phyloP scores from a whole-genome alignment of 345 rosid species.

The Hypericum perforatum region DNA sequence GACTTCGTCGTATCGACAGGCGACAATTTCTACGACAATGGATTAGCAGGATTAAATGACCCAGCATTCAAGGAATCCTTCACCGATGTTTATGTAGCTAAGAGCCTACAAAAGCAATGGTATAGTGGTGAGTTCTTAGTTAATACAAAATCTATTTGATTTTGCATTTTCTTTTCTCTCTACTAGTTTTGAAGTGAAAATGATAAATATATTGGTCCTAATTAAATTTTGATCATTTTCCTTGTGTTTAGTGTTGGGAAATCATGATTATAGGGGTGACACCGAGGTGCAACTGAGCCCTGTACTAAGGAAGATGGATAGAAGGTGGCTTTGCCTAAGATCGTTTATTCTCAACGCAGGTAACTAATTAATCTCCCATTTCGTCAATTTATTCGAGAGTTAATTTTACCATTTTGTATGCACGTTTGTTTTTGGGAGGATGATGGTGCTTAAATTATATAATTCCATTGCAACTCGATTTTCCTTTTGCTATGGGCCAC shows the following conservation, averaged over 20 bases:
- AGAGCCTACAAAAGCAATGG: constrained; percentile 75
- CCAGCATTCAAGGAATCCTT: constrained; percentile 55
- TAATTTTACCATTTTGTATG: neutral
- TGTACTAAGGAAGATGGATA: constrained; percentile 10
- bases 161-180: no score
- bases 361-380: neutral
- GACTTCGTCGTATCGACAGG: constrained; percentile 84
- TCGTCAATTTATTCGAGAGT: neutral
- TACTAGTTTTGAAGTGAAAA: no score
- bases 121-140: constrained; percentile 34
- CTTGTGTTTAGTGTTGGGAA: constrained; percentile 22
- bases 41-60: constrained; percentile 40
- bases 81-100: constrained; percentile 47
- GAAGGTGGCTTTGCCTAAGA: constrained; percentile 25
- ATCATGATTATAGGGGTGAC: constrained; percentile 36
- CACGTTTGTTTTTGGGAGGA: no score
- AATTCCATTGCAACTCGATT: no score
- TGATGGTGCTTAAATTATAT: no score
- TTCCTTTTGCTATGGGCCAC: no score
- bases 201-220: constrained; percentile 18
- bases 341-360: constrained; percentile 21
- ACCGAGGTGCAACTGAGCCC: constrained; percentile 21
- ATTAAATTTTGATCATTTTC: neutral
- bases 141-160: no score
- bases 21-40: constrained; percentile 82